Evolutionary conservation across 2,329 filamentous ascomycete genomes (phyloP).

Genomic region (Penicillium brasilianum): DNA sequence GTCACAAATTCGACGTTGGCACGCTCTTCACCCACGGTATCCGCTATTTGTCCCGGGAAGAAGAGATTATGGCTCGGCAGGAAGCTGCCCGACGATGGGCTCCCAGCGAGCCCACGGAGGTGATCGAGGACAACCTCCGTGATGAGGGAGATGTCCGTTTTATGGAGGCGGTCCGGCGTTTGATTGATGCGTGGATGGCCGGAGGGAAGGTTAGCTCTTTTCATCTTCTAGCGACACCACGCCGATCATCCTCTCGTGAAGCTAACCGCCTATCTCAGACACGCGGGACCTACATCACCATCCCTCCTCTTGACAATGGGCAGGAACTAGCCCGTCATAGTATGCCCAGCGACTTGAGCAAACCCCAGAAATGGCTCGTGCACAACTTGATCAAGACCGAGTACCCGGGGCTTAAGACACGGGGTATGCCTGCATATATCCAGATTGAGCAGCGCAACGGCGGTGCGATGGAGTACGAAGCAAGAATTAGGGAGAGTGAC

Average conservation of each 20-base stretch:
- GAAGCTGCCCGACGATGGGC: constrained; percentile 51
- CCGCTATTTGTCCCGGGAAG: constrained; percentile 65
- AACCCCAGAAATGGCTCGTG: constrained; percentile 68
- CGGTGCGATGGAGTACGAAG: constrained; percentile 39
- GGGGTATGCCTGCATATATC: constrained; percentile 45
- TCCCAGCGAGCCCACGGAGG: constrained; percentile 12
- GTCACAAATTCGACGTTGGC: constrained; percentile 63
- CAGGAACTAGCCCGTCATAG: constrained; percentile 13
- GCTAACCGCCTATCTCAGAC: constrained; percentile 21
- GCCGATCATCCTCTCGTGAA: neutral
- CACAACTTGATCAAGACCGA: constrained; percentile 70
- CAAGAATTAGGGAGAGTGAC: constrained; percentile 37
- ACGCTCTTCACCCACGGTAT: constrained; percentile 62
- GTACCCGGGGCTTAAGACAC: constrained; percentile 52
- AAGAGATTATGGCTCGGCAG: constrained; percentile 57
- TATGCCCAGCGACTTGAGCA: constrained; percentile 50
- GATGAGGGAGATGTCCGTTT: constrained; percentile 60
- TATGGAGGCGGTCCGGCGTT: constrained; percentile 51
- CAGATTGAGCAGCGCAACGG: constrained; percentile 48
- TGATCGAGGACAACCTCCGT: constrained; percentile 19
- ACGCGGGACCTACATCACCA: constrained; percentile 51
- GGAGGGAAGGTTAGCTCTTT: constrained; percentile 28
- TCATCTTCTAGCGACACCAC: neutral
- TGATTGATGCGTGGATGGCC: constrained; percentile 55
- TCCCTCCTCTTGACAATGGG: constrained; percentile 38